Conservation (phyloP, 805 yeast genomes). For the Wickerhamomyces tratensis region DNA sequence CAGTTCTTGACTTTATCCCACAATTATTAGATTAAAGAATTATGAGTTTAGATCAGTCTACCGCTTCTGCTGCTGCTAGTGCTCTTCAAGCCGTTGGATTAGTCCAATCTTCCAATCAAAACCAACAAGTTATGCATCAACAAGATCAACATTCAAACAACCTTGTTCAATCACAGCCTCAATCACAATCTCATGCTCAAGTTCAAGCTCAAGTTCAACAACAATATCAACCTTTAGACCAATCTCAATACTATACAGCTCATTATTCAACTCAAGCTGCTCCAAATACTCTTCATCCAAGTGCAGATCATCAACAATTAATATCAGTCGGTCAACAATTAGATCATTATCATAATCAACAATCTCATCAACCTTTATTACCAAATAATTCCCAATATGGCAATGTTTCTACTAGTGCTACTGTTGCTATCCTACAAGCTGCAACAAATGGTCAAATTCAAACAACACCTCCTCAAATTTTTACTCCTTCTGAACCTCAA, state of each 20-base stretch:
- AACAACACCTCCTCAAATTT: constrained; percentile 4
- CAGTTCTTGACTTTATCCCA: too few species aligned
- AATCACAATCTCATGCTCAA: too few species aligned
- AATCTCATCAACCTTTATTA: too few species aligned
- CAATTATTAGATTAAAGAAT: neutral
- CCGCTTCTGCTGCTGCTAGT: constrained; percentile 13
- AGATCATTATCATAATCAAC: too few species aligned
- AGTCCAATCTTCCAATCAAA: constrained; percentile 2
- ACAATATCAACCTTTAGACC: constrained; percentile 9
- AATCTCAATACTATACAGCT: constrained; percentile 1
- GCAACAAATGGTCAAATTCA: too few species aligned
- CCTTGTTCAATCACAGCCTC: too few species aligned
- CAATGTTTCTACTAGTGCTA: too few species aligned
- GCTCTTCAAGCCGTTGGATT: constrained; percentile 16
- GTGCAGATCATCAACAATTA: neutral
- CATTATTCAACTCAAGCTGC: too few species aligned
- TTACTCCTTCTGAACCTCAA: constrained; percentile 15
- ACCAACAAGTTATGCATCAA: constrained; percentile 10
- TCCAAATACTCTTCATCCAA: too few species aligned
- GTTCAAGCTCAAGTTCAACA: constrained; percentile 3
- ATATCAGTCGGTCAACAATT: neutral
- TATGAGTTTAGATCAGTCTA: constrained; percentile 10
- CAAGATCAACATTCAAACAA: constrained; percentile 5
- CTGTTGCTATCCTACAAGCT: too few species aligned
- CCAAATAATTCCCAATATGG: too few species aligned